Conservation (phyloP, 1,284 basidiomycete genomes). For the Phenoliferia sp. region DNA sequence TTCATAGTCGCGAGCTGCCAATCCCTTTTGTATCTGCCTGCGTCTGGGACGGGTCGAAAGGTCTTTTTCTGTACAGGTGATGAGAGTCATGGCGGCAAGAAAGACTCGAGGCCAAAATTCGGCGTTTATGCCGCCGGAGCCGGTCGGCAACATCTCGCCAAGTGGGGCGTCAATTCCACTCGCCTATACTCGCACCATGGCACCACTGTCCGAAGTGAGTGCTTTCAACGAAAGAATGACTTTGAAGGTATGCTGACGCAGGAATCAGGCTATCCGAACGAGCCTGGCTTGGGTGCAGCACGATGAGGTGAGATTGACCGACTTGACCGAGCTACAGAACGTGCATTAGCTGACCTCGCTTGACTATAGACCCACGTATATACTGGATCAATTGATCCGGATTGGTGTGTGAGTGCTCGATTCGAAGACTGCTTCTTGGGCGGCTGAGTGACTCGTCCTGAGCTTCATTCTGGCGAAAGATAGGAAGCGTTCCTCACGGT, state of each 20-base stretch:
- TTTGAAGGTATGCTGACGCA: background rate
- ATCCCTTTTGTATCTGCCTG: too few species aligned
- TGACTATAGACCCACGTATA: background rate
- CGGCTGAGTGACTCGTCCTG: background rate
- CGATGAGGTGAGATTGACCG: background rate
- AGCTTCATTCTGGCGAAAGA: background rate
- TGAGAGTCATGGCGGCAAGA: too few species aligned
- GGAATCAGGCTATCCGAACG: background rate
- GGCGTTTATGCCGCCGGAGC: too few species aligned
- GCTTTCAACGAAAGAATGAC: background rate
- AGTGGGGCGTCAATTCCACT: too few species aligned
- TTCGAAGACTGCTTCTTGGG: background rate
- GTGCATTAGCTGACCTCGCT: background rate
- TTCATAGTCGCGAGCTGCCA: too few species aligned
- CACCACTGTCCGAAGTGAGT: background rate
- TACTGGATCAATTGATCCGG: background rate
- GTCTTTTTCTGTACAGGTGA: background rate
- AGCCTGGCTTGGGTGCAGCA: background rate
- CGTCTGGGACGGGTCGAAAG: too few species aligned
- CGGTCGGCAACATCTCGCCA: too few species aligned
- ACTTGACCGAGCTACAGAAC: background rate
- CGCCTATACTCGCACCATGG: too few species aligned
- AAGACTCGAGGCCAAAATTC: too few species aligned
- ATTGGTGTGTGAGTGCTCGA: conserved; percentile 1
- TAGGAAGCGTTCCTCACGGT: conserved; percentile 23